Evolutionary conservation across 2,329 filamentous ascomycete species (phyloP).

Genomic region (Taxawa tesnikishii): DNA sequence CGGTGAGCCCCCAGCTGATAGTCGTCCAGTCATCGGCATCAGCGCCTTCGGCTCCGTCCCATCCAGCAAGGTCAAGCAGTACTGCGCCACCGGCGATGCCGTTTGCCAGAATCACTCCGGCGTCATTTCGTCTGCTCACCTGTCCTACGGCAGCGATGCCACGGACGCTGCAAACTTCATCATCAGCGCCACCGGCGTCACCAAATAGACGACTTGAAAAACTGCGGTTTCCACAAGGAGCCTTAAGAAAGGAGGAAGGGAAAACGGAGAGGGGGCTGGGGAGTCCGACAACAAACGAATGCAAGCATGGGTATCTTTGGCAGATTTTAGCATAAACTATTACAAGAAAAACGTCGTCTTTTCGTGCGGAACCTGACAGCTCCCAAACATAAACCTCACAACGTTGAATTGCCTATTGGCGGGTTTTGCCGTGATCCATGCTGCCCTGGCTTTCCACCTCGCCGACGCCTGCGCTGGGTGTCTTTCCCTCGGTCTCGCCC

Average conservation of each 20-base stretch:
- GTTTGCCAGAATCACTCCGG: slow-evolving; percentile 13
- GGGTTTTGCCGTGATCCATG: not conserved
- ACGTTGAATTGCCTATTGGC: too few species aligned
- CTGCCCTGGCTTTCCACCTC: not conserved
- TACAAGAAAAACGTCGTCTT: too few species aligned
- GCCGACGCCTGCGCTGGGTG: not conserved
- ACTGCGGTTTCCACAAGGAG: too few species aligned
- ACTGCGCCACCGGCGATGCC: slow-evolving; percentile 16
- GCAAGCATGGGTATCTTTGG: too few species aligned
- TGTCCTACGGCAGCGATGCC: slow-evolving; percentile 7
- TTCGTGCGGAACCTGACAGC: too few species aligned
- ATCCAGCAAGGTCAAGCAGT: slow-evolving; percentile 8
- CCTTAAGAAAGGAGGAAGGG: too few species aligned
- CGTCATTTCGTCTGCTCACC: slow-evolving; percentile 13
- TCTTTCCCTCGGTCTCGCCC: not conserved
- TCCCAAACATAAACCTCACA: too few species aligned
- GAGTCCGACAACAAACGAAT: too few species aligned
- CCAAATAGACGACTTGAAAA: not conserved
- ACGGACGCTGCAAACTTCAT: slow-evolving; percentile 3
- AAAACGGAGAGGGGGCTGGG: too few species aligned
- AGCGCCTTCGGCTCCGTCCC: not conserved
- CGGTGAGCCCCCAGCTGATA: not conserved
- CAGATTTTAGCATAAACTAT: too few species aligned
- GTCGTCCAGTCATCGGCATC: not conserved
- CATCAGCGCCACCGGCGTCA: slow-evolving; percentile 1